Evolutionary conservation across 1,284 basidiomycete species (phyloP).

Genomic region (Trichosporon coremiiforme): DNA sequence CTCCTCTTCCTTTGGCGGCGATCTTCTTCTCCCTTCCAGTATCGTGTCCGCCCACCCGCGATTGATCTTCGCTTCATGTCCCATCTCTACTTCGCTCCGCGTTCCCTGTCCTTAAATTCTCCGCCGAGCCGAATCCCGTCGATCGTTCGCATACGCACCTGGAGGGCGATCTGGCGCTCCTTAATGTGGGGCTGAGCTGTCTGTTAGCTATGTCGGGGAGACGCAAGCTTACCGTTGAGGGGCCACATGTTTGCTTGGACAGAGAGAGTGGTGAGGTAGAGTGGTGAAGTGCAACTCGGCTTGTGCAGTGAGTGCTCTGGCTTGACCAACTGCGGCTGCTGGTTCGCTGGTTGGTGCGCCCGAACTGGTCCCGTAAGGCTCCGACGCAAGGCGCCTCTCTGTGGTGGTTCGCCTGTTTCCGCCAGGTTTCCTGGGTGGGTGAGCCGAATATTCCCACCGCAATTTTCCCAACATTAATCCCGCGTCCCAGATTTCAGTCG

Average conservation of each 20-base stretch:
- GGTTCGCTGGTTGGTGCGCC: conserved; percentile 18
- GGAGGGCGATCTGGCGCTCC: conserved; percentile 52
- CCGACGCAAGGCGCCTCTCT: neutral
- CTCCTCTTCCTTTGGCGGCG: neutral
- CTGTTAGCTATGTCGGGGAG: conserved; percentile 25
- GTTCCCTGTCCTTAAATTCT: neutral
- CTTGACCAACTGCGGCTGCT: neutral
- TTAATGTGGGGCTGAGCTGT: conserved; percentile 46
- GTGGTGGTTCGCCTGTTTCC: conserved; percentile 2
- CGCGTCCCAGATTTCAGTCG: conserved; percentile 13
- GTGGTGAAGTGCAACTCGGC: conserved; percentile 2
- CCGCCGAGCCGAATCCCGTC: conserved; percentile 1
- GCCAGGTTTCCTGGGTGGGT: neutral
- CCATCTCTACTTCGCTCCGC: conserved; percentile 13
- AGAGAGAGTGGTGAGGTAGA: conserved; percentile 31
- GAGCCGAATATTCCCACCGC: neutral
- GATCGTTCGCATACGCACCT: conserved; percentile 41
- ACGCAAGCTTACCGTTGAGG: conserved; percentile 44
- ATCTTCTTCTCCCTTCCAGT: neutral
- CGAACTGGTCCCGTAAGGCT: conserved; percentile 18
- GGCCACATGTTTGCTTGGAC: conserved; percentile 39
- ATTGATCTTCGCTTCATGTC: neutral
- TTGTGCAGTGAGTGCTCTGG: conserved; percentile 14
- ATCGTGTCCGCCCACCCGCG: neutral
- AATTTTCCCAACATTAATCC: conserved; percentile 6